Evolutionary conservation across 2,329 filamentous ascomycete species (phyloP).

Genomic region (Colletotrichum sp.): DNA sequence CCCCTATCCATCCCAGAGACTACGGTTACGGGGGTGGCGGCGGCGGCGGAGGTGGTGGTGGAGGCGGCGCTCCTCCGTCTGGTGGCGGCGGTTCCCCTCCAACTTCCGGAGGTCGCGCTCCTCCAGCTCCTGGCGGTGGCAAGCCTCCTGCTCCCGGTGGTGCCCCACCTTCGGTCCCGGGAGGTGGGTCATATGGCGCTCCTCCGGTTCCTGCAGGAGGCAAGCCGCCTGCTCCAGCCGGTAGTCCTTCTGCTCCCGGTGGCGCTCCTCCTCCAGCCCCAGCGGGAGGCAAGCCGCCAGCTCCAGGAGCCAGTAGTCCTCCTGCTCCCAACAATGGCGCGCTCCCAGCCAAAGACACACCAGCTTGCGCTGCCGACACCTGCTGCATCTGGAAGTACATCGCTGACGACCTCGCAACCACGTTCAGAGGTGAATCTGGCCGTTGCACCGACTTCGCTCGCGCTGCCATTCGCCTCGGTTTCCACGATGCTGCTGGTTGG

Average conservation of each 20-base stretch:
- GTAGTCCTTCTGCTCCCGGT: not conserved
- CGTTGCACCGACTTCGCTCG: conserved; percentile 48
- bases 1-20: not conserved
- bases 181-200: not conserved
- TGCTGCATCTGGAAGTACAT: conserved; percentile 50
- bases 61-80: not conserved
- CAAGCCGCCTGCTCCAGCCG: not conserved
- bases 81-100: not conserved
- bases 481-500: conserved; percentile 53
- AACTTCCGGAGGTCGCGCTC: not conserved
- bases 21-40: not conserved
- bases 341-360: conserved; percentile 26
- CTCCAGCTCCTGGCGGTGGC: not conserved
- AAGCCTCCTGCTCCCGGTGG: not conserved
- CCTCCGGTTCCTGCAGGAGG: not conserved
- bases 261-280: not conserved
- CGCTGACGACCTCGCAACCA: conserved; percentile 37
- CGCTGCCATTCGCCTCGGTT: conserved; percentile 48
- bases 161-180: not conserved
- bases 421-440: conserved; percentile 39
- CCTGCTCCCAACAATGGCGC: not conserved
- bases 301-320: not conserved
- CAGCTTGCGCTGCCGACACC: conserved; percentile 37
- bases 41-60: not conserved
- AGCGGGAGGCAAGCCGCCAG: not conserved